A percentile compares a stretch with the other conserved stretches of the same genome.
phyloP scores from a whole-genome alignment of 495 filamentous ascomycete genomes.

The Trichocladium uniseriatum region DNA sequence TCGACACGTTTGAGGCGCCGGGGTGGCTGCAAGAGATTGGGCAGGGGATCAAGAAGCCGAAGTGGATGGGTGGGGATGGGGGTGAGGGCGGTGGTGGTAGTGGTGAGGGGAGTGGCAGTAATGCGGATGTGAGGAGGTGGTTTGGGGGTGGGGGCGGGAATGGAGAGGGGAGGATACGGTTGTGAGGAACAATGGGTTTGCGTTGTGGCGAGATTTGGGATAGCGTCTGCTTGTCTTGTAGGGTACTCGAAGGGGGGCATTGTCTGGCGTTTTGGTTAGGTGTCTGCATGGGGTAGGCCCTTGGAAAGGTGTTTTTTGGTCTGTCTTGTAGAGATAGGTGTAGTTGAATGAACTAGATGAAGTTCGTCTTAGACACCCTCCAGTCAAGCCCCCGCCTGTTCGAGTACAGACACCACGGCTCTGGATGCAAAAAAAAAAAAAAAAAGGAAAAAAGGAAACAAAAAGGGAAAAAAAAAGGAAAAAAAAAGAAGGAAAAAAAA shows the following conservation, averaged over 20 bases:
- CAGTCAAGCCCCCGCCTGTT: no score
- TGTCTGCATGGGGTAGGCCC: no score
- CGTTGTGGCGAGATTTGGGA: not conserved
- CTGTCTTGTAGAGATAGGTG: no score
- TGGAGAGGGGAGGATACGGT: conserved; percentile 17
- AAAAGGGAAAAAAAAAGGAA: no score
- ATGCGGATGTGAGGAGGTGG: conserved; percentile 35
- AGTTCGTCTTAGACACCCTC: no score
- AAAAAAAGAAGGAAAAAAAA: no score
- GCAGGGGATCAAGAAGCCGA: conserved; percentile 63
- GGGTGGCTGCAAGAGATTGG: conserved; percentile 65
- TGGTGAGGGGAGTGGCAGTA: conserved; percentile 15
- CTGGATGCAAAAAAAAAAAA: no score
- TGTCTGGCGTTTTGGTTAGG: not conserved
- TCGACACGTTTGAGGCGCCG: conserved; percentile 75
- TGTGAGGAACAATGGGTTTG: conserved; percentile 10
- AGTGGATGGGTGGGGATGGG: conserved; percentile 67
- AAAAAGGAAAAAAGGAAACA: no score
- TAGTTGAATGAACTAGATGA: no score
- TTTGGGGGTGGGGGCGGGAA: conserved; percentile 32
- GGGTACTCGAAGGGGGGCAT: not conserved
- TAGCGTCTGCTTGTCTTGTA: not conserved
- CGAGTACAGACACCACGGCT: no score
- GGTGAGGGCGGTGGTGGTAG: conserved; percentile 18
- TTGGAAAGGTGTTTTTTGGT: no score